A percentile compares a stretch with the other conserved stretches of the same genome.
Evolutionary conservation across 768 basidiomycete genomes (phyloP).

Genomic region (Xerocomellus amylosporus): DNA sequence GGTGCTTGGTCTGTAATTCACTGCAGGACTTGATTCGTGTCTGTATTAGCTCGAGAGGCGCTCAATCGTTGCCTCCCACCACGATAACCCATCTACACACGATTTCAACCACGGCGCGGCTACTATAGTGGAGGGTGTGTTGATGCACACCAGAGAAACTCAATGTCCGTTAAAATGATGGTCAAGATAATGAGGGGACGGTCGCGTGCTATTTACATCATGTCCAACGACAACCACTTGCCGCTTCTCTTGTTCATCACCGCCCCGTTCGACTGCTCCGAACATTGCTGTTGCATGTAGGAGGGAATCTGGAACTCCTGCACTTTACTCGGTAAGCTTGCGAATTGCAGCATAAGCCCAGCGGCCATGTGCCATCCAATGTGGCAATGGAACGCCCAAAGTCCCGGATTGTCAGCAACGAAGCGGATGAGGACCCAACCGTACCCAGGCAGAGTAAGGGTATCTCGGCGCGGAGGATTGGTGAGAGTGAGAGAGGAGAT

Average conservation of each 20-base stretch:
- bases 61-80: constrained; percentile 6
- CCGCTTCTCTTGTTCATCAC: constrained; percentile 19
- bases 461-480: constrained; percentile 43
- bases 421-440: constrained; percentile 40
- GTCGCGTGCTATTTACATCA: constrained; percentile 3
- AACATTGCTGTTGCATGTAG: constrained; percentile 35
- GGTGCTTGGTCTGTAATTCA: constrained; percentile 23
- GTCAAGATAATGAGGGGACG: background rate
- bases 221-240: constrained; percentile 17
- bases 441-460: constrained; percentile 39
- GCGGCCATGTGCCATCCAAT: constrained; percentile 40
- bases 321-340: constrained; percentile 35
- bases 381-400: constrained; percentile 49
- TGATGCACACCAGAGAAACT: background rate
- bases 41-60: background rate
- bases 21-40: background rate
- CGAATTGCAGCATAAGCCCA: constrained; percentile 41
- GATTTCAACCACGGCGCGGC: background rate
- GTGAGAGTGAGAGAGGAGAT: constrained; percentile 29
- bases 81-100: no score
- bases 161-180: background rate
- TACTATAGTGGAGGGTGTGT: background rate
- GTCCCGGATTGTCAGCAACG: constrained; percentile 42
- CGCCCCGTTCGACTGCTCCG: constrained; percentile 28
- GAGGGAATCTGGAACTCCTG: constrained; percentile 35